Evolutionary conservation across 192 early-diverging fungal species (phyloP).

Genomic region (Coemansia sp.): DNA sequence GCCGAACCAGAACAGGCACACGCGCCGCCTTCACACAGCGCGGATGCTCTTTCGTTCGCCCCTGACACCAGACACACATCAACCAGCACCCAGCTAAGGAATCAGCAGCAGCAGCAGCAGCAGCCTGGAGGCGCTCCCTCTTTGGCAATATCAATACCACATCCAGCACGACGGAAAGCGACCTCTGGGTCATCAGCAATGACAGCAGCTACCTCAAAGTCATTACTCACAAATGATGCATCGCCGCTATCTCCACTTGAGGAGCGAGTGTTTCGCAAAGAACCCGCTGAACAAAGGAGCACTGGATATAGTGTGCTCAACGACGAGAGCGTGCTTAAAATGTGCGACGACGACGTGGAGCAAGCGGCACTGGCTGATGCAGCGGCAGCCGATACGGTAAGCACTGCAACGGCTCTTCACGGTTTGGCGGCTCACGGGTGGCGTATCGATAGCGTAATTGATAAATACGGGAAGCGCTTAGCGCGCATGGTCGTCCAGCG

Average conservation of each 20-base stretch:
- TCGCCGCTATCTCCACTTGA: conserved; percentile 48
- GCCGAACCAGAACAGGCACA: background rate
- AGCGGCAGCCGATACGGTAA: background rate
- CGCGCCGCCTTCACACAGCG: background rate
- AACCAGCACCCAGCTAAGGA: conserved; percentile 2
- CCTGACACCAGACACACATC: background rate
- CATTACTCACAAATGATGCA: conserved; percentile 24
- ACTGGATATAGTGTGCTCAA: conserved; percentile 37
- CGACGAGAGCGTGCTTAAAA: conserved; percentile 30
- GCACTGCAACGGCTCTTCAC: background rate
- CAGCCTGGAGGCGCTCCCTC: background rate
- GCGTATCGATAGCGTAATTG: conserved; percentile 46
- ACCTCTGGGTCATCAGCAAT: conserved; percentile 11
- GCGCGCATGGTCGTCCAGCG: conserved; percentile 39
- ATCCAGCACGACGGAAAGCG: background rate
- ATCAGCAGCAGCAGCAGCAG: background rate
- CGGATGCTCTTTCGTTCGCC: background rate
- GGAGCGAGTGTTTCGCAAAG: conserved; percentile 38
- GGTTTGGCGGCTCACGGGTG: conserved; percentile 18
- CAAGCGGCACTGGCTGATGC: conserved; percentile 1
- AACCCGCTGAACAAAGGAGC: background rate
- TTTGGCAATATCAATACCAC: conserved; percentile 1
- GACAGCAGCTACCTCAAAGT: conserved; percentile 22
- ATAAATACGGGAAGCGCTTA: conserved; percentile 39
- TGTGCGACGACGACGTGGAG: conserved; percentile 34